Conservation (phyloP, 352 stramenopile species). For the Pythium dissimile region DNA sequence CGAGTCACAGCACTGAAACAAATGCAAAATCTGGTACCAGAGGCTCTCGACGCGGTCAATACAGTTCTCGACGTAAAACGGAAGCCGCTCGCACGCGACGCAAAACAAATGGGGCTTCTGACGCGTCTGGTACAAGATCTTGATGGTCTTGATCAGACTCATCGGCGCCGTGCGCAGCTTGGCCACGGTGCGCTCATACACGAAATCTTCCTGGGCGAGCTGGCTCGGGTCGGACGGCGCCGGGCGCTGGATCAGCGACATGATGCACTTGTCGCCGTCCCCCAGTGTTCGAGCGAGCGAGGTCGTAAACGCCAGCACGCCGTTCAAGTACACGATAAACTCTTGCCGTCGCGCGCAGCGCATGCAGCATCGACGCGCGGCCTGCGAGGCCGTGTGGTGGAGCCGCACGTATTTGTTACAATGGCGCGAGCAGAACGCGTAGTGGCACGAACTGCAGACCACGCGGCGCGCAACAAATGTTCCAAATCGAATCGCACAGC, state of each 20-base stretch:
- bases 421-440: slow-evolving; percentile 58
- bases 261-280: slow-evolving; percentile 7
- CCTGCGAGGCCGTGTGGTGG: slow-evolving; percentile 33
- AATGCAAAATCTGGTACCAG: slow-evolving; percentile 77
- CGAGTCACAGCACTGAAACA: slow-evolving; percentile 71
- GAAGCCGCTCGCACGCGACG: slow-evolving; percentile 56
- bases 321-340: slow-evolving; percentile 45
- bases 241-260: slow-evolving; percentile 13
- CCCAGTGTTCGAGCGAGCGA: slow-evolving; percentile 26
- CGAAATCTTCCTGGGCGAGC: slow-evolving; percentile 16
- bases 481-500: slow-evolving; percentile 53
- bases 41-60: slow-evolving; percentile 73
- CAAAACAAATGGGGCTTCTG: slow-evolving; percentile 68
- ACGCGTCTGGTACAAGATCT: slow-evolving; percentile 76
- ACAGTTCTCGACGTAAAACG: slow-evolving; percentile 70
- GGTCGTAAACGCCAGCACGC: slow-evolving; percentile 33
- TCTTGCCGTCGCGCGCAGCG: slow-evolving; percentile 52
- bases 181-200: slow-evolving; percentile 38
- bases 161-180: slow-evolving; percentile 56
- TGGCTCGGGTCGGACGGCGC: neutral
- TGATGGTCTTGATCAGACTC: slow-evolving; percentile 76
- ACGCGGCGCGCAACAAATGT: slow-evolving; percentile 41
- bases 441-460: slow-evolving; percentile 56
- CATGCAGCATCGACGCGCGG: slow-evolving; percentile 43
- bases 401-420: slow-evolving; percentile 50